phyloP scores from a whole-genome alignment of 2,329 filamentous ascomycete species.

The Fusarium musae region DNA sequence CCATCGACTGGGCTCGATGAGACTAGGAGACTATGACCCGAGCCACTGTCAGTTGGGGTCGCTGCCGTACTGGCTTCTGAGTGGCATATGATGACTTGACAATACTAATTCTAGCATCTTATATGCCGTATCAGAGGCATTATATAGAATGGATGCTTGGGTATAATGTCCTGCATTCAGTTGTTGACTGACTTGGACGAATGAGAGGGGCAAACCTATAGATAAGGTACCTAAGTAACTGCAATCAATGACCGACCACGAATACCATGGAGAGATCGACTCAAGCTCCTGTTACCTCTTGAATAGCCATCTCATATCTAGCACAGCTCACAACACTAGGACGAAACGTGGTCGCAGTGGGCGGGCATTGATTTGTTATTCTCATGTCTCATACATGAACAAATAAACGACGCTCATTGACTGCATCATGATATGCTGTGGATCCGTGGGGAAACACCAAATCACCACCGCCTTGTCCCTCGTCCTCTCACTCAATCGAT shows the following conservation, averaged over 20 bases:
- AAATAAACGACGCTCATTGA: slow-evolving; percentile 4
- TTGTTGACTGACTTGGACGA: background rate
- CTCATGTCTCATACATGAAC: background rate
- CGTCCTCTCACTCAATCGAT: background rate
- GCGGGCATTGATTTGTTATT: background rate
- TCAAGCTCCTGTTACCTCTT: background rate
- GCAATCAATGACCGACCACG: background rate
- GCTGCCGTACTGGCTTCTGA: too few relatives aligned
- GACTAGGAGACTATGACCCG: background rate
- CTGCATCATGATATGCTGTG: background rate
- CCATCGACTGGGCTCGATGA: slow-evolving; percentile 2
- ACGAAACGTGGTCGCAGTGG: background rate
- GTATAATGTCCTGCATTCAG: background rate
- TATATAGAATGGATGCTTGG: background rate
- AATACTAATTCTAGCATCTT: background rate
- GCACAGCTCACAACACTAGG: background rate
- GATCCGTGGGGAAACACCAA: slow-evolving; percentile 6
- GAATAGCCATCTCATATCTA: background rate
- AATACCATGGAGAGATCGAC: background rate
- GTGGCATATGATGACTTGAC: background rate
- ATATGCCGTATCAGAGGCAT: background rate
- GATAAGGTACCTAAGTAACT: background rate
- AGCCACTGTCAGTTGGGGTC: background rate
- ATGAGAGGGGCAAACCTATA: background rate
- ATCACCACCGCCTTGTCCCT: background rate